phyloP scores from a whole-genome alignment of 2,329 filamentous ascomycete genomes.

The Epichloe uncinata region DNA sequence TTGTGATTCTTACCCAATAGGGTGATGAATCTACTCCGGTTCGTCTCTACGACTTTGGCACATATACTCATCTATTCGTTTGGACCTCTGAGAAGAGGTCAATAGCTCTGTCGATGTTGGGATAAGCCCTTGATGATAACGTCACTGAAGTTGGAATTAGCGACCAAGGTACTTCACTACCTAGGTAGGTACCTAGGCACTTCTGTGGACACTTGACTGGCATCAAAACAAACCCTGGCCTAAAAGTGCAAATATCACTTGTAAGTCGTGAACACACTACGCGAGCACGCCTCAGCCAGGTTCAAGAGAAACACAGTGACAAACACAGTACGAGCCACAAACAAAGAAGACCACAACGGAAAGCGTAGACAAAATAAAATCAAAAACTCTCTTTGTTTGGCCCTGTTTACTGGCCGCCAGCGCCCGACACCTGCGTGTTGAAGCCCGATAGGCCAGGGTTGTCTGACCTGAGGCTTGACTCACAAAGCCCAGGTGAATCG shows the following conservation, averaged over 20 bases:
- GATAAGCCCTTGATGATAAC: too few species aligned
- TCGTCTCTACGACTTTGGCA: too few species aligned
- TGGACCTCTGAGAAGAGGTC: too few species aligned
- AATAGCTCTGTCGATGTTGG: too few species aligned
- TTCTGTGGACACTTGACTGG: too few species aligned
- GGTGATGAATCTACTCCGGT: too few species aligned
- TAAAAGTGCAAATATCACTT: neutral
- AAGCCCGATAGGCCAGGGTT: constrained; percentile 3
- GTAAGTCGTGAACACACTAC: neutral
- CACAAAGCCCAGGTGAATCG: constrained; percentile 1
- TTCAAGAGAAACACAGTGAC: neutral
- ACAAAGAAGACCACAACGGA: neutral
- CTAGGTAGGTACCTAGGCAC: neutral
- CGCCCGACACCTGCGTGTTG: constrained; percentile 2
- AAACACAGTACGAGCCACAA: neutral
- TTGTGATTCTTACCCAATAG: too few species aligned
- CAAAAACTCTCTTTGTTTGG: neutral
- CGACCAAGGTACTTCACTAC: neutral
- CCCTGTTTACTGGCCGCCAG: neutral
- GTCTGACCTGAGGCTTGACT: neutral
- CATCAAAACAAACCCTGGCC: neutral
- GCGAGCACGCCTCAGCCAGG: too few species aligned
- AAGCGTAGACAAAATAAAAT: neutral
- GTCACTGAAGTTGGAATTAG: too few species aligned
- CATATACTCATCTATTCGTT: too few species aligned